A percentile compares a stretch with the other conserved stretches of the same genome.
phyloP scores from a whole-genome alignment of 345 rosid genomes.

The Gossypium herbaceum region DNA sequence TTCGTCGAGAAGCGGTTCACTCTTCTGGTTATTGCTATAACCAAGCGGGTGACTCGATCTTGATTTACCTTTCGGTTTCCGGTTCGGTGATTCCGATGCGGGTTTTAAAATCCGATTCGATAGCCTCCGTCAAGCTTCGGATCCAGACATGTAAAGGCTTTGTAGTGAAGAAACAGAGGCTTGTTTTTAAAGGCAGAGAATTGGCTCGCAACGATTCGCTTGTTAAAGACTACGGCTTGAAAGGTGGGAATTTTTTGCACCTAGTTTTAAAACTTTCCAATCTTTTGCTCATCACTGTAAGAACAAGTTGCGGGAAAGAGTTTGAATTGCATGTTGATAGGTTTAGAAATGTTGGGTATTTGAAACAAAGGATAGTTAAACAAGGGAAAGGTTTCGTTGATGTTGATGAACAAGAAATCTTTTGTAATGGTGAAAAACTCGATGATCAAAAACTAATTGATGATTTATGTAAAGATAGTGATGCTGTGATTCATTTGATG shows the following conservation, averaged over 20 bases:
- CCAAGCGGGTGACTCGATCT: conserved; percentile 40
- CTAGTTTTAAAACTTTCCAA: conserved; percentile 74
- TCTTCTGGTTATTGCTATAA: conserved; percentile 30
- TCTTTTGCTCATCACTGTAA: conserved; percentile 57
- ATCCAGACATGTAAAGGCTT: conserved; percentile 80
- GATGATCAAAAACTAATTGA: conserved; percentile 51
- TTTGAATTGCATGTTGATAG: conserved; percentile 70
- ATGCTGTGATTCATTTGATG: conserved; percentile 66
- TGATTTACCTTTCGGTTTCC: conserved; percentile 50
- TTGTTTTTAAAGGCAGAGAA: conserved; percentile 74
- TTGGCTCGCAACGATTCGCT: conserved; percentile 60
- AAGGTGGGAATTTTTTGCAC: conserved; percentile 68
- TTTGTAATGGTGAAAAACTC: conserved; percentile 65
- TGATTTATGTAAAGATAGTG: conserved; percentile 48
- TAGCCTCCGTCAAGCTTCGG: conserved; percentile 76
- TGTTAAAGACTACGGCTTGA: conserved; percentile 70
- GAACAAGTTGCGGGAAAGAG: conserved; percentile 56
- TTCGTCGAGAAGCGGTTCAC: conserved; percentile 35
- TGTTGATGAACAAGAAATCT: conserved; percentile 64
- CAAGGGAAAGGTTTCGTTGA: conserved; percentile 61
- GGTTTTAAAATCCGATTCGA: conserved; percentile 66
- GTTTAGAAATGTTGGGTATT: conserved; percentile 49
- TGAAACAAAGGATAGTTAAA: conserved; percentile 60
- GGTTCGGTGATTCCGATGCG: conserved; percentile 69
- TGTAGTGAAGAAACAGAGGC: conserved; percentile 73